A percentile compares a stretch with the other conserved stretches of the same genome.
Conservation (phyloP, 495 filamentous ascomycete genomes). For the Jackrogersella minutella region DNA sequence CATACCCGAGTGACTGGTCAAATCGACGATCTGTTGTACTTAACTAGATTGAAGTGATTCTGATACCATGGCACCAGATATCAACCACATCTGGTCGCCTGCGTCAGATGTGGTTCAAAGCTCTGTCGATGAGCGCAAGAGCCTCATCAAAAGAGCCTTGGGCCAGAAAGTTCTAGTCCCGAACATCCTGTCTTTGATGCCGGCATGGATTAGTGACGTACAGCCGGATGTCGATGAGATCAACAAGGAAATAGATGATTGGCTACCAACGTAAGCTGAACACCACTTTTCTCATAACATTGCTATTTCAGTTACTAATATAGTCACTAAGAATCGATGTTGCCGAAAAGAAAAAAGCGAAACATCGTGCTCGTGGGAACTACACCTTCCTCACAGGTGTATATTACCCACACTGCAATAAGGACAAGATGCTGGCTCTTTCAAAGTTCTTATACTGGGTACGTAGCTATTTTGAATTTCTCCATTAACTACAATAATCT, state of each 20-base stretch:
- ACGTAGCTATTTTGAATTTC: slow-evolving; percentile 1
- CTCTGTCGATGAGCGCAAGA: slow-evolving; percentile 32
- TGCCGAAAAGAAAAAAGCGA: slow-evolving; percentile 39
- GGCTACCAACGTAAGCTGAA: slow-evolving; percentile 36
- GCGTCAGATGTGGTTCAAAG: neutral
- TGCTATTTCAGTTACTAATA: neutral
- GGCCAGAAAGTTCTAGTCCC: slow-evolving; percentile 42
- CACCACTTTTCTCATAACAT: neutral
- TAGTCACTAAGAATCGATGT: slow-evolving; percentile 30
- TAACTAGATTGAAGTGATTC: slow-evolving; percentile 13
- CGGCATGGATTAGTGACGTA: slow-evolving; percentile 36
- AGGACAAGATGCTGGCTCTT: slow-evolving; percentile 36
- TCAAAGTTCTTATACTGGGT: slow-evolving; percentile 43
- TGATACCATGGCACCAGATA: slow-evolving; percentile 48
- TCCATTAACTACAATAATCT: neutral
- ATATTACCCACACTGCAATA: slow-evolving; percentile 43
- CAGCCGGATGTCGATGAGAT: slow-evolving; percentile 41
- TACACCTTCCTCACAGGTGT: slow-evolving; percentile 37
- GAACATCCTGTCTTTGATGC: slow-evolving; percentile 40
- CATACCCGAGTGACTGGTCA: neutral
- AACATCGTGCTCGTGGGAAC: slow-evolving; percentile 40
- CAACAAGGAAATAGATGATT: slow-evolving; percentile 39
- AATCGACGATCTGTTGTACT: neutral
- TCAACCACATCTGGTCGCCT: slow-evolving; percentile 14
- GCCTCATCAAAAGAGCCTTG: slow-evolving; percentile 33